A percentile compares a stretch with the other conserved stretches of the same genome.
These are phyloP conservation scores for Barnettozyma siamensis DNA, from an alignment of 805 yeast species.

Conservation along the genomic window DNA sequence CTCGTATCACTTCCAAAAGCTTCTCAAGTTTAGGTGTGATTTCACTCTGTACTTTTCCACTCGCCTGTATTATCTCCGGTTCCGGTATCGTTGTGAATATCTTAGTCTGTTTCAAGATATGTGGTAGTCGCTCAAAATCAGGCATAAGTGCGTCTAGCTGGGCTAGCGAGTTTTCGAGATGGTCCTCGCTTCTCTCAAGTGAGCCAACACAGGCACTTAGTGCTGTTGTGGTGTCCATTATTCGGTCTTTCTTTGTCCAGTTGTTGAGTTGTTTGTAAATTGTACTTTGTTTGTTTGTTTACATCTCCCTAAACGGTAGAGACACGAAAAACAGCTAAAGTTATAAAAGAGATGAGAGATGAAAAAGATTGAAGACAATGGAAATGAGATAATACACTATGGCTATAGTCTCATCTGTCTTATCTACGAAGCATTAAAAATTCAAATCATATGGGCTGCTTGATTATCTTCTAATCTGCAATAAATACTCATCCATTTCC, in stretches of 20 bases:
- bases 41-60: constrained; percentile 30
- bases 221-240: constrained; percentile 10
- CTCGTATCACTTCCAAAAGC: constrained; percentile 28
- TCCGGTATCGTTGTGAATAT: constrained; percentile 50
- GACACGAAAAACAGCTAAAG: too few species aligned
- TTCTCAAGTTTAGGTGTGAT: constrained; percentile 37
- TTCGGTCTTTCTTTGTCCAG: neutral
- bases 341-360: too few species aligned
- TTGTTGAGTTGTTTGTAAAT: neutral
- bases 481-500: neutral
- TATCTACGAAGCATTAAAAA: too few species aligned
- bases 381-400: too few species aligned
- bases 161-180: constrained; percentile 30
- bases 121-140: constrained; percentile 35
- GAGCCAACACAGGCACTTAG: constrained; percentile 29
- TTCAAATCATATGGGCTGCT: neutral
- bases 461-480: neutral
- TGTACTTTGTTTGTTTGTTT: neutral
- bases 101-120: constrained; percentile 37
- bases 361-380: too few species aligned
- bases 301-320: too few species aligned
- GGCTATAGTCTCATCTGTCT: too few species aligned
- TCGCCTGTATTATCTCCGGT: constrained; percentile 37
- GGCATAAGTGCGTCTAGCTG: constrained; percentile 28
- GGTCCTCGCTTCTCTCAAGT: constrained; percentile 29